Evolutionary conservation across 148 eudicot genomes (phyloP).

Genomic region (Silene conica): DNA sequence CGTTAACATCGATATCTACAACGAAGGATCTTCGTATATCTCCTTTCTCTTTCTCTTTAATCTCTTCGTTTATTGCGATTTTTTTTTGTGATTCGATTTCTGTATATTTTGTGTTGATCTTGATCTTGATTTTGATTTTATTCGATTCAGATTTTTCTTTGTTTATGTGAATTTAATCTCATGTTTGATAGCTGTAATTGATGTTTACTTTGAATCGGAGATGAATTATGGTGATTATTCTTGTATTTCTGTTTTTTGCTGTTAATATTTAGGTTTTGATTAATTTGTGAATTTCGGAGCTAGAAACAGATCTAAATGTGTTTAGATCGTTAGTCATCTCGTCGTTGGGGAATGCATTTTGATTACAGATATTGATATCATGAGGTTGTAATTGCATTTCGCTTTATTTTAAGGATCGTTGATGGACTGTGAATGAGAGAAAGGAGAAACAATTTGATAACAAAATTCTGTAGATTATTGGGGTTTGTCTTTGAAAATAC

Average conservation of each 20-base stretch:
- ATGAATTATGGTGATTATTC: slow-evolving; percentile 1
- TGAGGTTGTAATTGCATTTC: background rate
- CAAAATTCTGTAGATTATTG: background rate
- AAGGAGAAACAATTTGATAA: background rate
- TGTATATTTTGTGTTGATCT: background rate
- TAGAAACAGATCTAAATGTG: background rate
- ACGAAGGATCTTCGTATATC: slow-evolving; percentile 80
- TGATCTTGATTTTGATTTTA: slow-evolving; percentile 12
- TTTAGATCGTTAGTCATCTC: background rate
- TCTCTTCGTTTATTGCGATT: background rate
- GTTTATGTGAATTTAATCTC: background rate
- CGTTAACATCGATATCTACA: slow-evolving; percentile 74
- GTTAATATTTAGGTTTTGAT: background rate
- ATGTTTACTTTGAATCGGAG: background rate
- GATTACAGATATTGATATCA: background rate
- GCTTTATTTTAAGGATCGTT: background rate
- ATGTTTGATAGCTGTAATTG: slow-evolving; percentile 3
- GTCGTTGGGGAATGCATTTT: background rate
- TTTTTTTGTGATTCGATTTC: background rate
- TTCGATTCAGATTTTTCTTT: no score
- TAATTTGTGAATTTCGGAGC: background rate
- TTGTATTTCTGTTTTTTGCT: background rate
- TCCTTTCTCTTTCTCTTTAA: background rate
- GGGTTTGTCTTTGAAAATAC: background rate
- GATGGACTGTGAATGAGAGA: background rate